Evolutionary conservation across 129 eudicot species (phyloP), one percentile per base, ranked within the genome.

Genomic region (Escallonia rubra): DNA sequence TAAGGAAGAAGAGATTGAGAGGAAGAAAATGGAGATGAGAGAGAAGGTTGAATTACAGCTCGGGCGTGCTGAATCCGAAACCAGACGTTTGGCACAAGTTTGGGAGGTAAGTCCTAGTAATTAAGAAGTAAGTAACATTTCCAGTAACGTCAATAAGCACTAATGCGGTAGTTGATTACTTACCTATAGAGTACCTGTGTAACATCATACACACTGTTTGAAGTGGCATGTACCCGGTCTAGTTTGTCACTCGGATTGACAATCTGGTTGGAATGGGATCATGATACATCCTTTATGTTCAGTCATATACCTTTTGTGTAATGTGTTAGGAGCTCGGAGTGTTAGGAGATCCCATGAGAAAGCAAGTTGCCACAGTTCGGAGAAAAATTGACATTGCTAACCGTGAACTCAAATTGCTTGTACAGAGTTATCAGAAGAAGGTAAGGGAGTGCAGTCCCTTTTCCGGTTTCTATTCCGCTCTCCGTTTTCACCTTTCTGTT

Each of bases 371-470:
- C 43, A 49, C 72, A 3, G 84, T 86, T 6, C 81, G 94, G 23
- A 86, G 83, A 68, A 90, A 70, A 79, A 81, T 90, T 23, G 96
- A 89, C 63, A 54, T 83, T 39, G 84, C 78, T 41, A 89, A 81
- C 64, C 90, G 94, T 10, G 96, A 89, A 53, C 80, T 81, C 43
- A 81, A 71, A 77, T 79, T 81, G 13, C 82, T 90, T 13, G 94
- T 81, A 51, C 96, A 81, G 13, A 79, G 76, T 74, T 86, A 88
- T 81, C 96, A 86, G 63, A 90, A 83, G 83, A 90, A 86, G 80
- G 94, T 90, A 80, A 42, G 14, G 9, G 7, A 4, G 16, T 63
- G 2, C 50, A 13, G 5, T 40, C 42, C 67, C 9, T 73, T 61
- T 57, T 43, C 34, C 34, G 34, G 34, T 23, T 23, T 23, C 34